These are phyloP conservation scores for Fallopia convolvulus DNA, from an alignment of 148 eudicot species.

Conservation along the genomic window DNA sequence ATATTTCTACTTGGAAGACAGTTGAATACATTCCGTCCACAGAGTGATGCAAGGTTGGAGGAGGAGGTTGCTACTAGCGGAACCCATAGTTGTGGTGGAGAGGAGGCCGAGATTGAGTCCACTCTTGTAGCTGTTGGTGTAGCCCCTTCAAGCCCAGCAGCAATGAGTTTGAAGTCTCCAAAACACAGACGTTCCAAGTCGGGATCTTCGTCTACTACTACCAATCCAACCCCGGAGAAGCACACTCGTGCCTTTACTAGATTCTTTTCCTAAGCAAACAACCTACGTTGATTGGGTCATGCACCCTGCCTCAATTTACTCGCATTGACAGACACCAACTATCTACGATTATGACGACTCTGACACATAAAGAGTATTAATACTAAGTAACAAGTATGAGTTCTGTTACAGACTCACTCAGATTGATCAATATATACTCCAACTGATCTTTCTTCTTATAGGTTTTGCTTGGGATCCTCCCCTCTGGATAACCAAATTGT, in stretches of 20 bases:
- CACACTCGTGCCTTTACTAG: slow-evolving; percentile 71
- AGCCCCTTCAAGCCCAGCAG: slow-evolving; percentile 48
- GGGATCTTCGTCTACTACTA: slow-evolving; percentile 57
- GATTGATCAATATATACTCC: background rate
- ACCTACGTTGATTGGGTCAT: slow-evolving; percentile 22
- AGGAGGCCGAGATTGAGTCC: slow-evolving; percentile 33
- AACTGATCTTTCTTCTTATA: background rate
- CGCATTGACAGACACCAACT: background rate
- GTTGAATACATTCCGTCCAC: slow-evolving; percentile 63
- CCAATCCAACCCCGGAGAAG: slow-evolving; percentile 75
- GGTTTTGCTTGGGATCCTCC: background rate
- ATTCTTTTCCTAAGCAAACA: slow-evolving; percentile 75
- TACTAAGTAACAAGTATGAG: background rate
- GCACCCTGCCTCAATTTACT: background rate
- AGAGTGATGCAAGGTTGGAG: slow-evolving; percentile 42
- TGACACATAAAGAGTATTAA: background rate
- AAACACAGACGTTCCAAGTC: slow-evolving; percentile 72
- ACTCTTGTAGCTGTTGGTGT: slow-evolving; percentile 26
- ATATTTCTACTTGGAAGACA: slow-evolving; percentile 78
- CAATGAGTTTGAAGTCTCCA: slow-evolving; percentile 35
- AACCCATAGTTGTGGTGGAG: slow-evolving; percentile 25
- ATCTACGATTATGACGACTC: background rate
- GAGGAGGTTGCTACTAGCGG: slow-evolving; percentile 54
- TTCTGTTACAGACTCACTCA: background rate
- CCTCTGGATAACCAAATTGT: background rate